phyloP scores from a whole-genome alignment of 176 grass and related monocot genomes.

The Hyparrhenia diplandra region DNA sequence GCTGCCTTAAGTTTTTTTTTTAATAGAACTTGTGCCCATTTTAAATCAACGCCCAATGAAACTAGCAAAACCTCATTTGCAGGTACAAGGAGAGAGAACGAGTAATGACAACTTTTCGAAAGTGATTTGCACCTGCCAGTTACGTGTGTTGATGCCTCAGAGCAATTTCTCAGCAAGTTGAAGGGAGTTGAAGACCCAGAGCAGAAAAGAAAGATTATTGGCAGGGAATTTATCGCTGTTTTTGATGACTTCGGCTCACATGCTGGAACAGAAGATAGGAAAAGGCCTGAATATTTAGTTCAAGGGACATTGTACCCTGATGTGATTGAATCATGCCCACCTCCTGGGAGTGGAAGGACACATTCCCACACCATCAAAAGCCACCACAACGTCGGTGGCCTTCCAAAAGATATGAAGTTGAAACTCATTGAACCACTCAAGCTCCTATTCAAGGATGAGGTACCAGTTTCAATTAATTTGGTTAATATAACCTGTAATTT shows the following conservation, averaged over 20 bases:
- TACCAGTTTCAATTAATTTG: neutral
- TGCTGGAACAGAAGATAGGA: slow-evolving; percentile 56
- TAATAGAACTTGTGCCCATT: neutral
- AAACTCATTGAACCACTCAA: slow-evolving; percentile 90
- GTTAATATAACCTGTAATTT: neutral
- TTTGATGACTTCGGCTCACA: slow-evolving; percentile 84
- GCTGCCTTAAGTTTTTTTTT: slow-evolving; percentile 1
- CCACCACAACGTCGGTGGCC: slow-evolving; percentile 89
- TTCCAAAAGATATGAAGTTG: slow-evolving; percentile 78
- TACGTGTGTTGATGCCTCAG: slow-evolving; percentile 71
- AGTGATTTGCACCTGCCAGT: slow-evolving; percentile 77
- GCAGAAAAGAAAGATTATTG: slow-evolving; percentile 85
- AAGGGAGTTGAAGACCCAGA: slow-evolving; percentile 82
- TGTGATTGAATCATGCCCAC: slow-evolving; percentile 91
- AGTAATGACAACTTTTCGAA: slow-evolving; percentile 81
- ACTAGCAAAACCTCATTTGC: slow-evolving; percentile 12
- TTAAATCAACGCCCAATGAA: neutral
- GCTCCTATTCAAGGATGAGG: slow-evolving; percentile 90
- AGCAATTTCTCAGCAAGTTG: slow-evolving; percentile 70
- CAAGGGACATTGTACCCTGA: slow-evolving; percentile 93
- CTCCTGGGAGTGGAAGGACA: slow-evolving; percentile 64
- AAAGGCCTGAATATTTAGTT: slow-evolving; percentile 61
- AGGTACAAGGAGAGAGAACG: slow-evolving; percentile 81
- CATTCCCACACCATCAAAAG: slow-evolving; percentile 94
- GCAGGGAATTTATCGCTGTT: slow-evolving; percentile 71